Percentiles rank a stretch among this genome's conserved stretches.
Conservation (phyloP, 2,329 filamentous ascomycete genomes). For the Thelonectria rubi region DNA sequence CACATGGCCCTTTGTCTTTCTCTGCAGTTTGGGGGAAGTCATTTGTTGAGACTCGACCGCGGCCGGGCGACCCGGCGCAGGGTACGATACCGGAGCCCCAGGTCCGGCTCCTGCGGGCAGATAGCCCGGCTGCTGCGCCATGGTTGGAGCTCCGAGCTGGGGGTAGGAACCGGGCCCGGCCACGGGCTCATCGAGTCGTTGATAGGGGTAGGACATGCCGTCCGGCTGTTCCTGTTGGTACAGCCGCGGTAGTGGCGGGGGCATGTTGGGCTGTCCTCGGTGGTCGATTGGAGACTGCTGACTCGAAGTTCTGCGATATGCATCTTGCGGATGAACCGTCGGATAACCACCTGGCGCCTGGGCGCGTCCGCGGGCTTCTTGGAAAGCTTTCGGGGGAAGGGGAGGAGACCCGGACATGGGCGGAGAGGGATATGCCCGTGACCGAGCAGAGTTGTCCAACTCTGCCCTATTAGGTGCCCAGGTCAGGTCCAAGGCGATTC, state of each 20-base stretch:
- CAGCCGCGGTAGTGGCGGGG: slow-evolving; percentile 38
- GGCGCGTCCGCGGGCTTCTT: slow-evolving; percentile 65
- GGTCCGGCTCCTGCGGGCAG: slow-evolving; percentile 29
- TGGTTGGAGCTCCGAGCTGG: slow-evolving; percentile 31
- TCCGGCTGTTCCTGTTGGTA: slow-evolving; percentile 43
- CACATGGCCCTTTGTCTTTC: slow-evolving; percentile 82
- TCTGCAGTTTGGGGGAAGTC: slow-evolving; percentile 67
- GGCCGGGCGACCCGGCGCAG: slow-evolving; percentile 45
- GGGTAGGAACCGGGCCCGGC: slow-evolving; percentile 40
- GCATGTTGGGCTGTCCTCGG: slow-evolving; percentile 38
- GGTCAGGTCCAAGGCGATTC: slow-evolving; percentile 58
- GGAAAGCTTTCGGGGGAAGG: slow-evolving; percentile 66
- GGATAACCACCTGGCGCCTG: slow-evolving; percentile 56
- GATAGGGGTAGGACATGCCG: slow-evolving; percentile 40
- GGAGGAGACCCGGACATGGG: slow-evolving; percentile 78
- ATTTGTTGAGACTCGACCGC: slow-evolving; percentile 57
- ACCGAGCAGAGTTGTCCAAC: slow-evolving; percentile 63
- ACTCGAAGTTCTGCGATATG: slow-evolving; percentile 54
- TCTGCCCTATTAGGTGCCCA: slow-evolving; percentile 60
- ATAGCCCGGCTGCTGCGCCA: slow-evolving; percentile 37
- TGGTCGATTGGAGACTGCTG: slow-evolving; percentile 39
- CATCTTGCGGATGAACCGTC: slow-evolving; percentile 57
- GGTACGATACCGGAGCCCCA: slow-evolving; percentile 33
- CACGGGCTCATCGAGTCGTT: slow-evolving; percentile 37
- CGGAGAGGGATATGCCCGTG: slow-evolving; percentile 74